Percentiles rank a stretch among this genome's conserved stretches.
phyloP scores from a whole-genome alignment of 2,329 filamentous ascomycete genomes.

The Penicillium hordei region DNA sequence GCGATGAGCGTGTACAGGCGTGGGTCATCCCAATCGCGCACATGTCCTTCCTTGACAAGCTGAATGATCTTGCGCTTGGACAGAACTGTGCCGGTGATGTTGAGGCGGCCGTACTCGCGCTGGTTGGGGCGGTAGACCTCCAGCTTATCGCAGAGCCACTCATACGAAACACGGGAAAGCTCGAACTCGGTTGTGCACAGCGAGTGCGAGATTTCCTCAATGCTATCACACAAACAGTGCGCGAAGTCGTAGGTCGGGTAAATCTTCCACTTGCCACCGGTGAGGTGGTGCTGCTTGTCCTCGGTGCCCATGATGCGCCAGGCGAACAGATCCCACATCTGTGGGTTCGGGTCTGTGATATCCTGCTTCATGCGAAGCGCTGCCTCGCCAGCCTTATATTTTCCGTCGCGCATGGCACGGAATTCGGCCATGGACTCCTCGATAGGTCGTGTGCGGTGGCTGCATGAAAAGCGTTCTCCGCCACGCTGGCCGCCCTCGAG shows the following conservation, averaged over 20 bases:
- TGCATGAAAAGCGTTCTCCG: conserved; percentile 73
- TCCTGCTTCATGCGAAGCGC: conserved; percentile 93
- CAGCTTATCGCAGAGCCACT: conserved; percentile 80
- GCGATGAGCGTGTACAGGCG: conserved; percentile 84
- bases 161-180: conserved; percentile 79
- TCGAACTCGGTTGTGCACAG: conserved; percentile 93
- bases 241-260: conserved; percentile 82
- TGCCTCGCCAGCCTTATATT: conserved; percentile 81
- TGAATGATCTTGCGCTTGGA: conserved; percentile 82
- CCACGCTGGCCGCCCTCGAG: conserved; percentile 61
- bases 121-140: conserved; percentile 92
- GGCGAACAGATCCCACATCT: conserved; percentile 94
- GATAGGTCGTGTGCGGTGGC: conserved; percentile 71
- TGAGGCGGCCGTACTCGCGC: conserved; percentile 78
- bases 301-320: conserved; percentile 76
- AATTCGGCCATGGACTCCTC: conserved; percentile 82
- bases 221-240: conserved; percentile 75
- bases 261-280: conserved; percentile 81
- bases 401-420: conserved; percentile 84
- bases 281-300: conserved; percentile 53
- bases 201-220: conserved; percentile 88
- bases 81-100: conserved; percentile 79
- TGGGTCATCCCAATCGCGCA: conserved; percentile 88
- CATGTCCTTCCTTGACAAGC: conserved; percentile 73
- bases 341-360: conserved; percentile 76